Evolutionary conservation across 2,329 filamentous ascomycete species (phyloP).

Genomic region (Fusarium tricinctum): DNA sequence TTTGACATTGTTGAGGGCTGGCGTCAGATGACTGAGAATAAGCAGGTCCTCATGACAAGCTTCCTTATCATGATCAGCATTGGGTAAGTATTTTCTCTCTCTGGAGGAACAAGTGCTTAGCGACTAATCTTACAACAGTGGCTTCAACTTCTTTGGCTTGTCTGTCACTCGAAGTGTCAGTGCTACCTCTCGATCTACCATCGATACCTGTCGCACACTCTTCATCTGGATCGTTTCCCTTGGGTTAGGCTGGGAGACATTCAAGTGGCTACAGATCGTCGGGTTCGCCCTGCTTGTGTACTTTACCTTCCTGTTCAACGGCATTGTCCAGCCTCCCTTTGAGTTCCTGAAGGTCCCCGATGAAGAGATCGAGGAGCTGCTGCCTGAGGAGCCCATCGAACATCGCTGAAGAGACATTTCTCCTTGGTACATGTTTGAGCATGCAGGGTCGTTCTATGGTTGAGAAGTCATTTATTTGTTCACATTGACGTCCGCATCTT

Average conservation of each 20-base stretch:
- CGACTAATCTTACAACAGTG: conserved; percentile 64
- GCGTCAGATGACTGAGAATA: conserved; percentile 81
- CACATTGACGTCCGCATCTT: conserved; percentile 23
- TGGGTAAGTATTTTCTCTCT: conserved; percentile 69
- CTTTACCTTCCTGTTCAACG: conserved; percentile 97
- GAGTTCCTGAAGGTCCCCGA: conserved; percentile 70
- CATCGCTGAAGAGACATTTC: conserved; percentile 59
- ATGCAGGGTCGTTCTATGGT: neutral
- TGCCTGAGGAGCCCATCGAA: conserved; percentile 88
- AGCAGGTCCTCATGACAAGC: conserved; percentile 80
- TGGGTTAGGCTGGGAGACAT: conserved; percentile 93
- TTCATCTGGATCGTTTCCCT: conserved; percentile 99
- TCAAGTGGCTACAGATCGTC: conserved; percentile 95
- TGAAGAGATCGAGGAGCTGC: conserved; percentile 71
- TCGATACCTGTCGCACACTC: conserved; percentile 95
- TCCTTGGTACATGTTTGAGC: neutral
- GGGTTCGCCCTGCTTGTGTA: conserved; percentile 94
- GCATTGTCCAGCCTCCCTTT: conserved; percentile 87
- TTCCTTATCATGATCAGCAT: conserved; percentile 97
- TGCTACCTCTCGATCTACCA: conserved; percentile 93
- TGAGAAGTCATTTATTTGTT: conserved; percentile 6
- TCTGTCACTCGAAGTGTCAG: conserved; percentile 91
- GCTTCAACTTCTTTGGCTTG: conserved; percentile 98
- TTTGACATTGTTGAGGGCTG: conserved; percentile 93
- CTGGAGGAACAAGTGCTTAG: neutral